These are phyloP conservation scores for Xylaria flabelliformis DNA, from an alignment of 495 filamentous ascomycete genomes.

Conservation along the genomic window DNA sequence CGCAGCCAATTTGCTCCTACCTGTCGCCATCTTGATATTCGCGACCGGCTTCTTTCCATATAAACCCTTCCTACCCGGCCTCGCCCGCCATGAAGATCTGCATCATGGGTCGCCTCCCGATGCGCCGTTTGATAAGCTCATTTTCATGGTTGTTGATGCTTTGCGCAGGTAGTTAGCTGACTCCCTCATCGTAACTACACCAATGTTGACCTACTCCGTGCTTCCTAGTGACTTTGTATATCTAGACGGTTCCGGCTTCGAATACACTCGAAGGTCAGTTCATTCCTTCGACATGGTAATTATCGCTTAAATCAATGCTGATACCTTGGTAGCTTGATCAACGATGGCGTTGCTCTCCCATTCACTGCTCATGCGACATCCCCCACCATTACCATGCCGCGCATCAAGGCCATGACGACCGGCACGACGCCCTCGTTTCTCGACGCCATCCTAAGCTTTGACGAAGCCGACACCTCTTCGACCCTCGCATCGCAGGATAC, in stretches of 20 bases:
- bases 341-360: conserved; percentile 79
- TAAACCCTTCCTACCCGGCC: conserved; percentile 87
- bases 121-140: conserved; percentile 81
- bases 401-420: conserved; percentile 96
- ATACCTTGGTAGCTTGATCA: conserved; percentile 70
- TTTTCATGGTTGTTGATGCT: conserved; percentile 99
- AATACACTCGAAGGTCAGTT: conserved; percentile 83
- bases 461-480: conserved; percentile 89
- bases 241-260: conserved; percentile 78
- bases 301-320: conserved; percentile 29
- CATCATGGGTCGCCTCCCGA: conserved; percentile 57
- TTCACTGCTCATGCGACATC: conserved; percentile 97
- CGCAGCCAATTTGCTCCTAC: conserved; percentile 77
- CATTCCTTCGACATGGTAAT: not conserved
- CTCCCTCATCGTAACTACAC: conserved; percentile 11
- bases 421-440: conserved; percentile 96
- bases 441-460: conserved; percentile 95
- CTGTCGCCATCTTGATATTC: conserved; percentile 79
- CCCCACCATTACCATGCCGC: conserved; percentile 97
- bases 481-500: conserved; percentile 88
- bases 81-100: conserved; percentile 67
- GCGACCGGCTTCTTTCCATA: conserved; percentile 96
- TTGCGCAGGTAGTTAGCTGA: conserved; percentile 72
- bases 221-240: conserved; percentile 89
- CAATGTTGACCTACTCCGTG: conserved; percentile 22